Evolutionary conservation across 768 basidiomycete species (phyloP), one percentile per base, ranked within the genome.

Genomic region (Agaricus sinodeliciosus): DNA sequence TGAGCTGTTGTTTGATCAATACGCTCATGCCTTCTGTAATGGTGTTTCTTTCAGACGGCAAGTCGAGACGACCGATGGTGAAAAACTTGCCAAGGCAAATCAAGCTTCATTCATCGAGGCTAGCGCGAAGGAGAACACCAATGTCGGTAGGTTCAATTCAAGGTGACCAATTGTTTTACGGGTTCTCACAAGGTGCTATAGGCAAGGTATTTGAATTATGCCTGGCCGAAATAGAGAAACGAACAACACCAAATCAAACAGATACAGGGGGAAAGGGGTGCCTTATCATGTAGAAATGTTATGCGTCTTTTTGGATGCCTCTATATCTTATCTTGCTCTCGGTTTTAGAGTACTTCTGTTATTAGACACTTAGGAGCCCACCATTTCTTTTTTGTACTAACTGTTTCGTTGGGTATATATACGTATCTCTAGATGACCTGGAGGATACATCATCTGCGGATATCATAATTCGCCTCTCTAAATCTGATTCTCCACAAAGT

Each of bases 21-120:
- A 58, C 57, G 40, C 56, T 54, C 56, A 54, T 16, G 39, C 22
- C 45, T 55, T 53, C 45, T 50, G 42, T 49, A n/a, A 64, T 69
- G 26, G 59, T 41, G 13, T 44, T 28, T 27, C 12, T 12, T 48
- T 55, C 47, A 80, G 72, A 59, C 86, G 90, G 65, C 87, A 90
- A 71, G 90, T 94, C 6, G 76, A 80, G 50, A 67, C 78, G 0
- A 67, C 74, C n/a, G 89, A 92, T 61, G 92, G 85, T 11, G 74
- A 89, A 67, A 77, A 79, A 51, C 72, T 95, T 39, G 93, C 91
- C 9, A 76, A 78, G 59, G 73, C 73, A 55, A 81, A 84, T 60
- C 78, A 82, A 37, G 84, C 90, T 7, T 87, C 85, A 3, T 94
- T 84, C 74, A 76, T 94, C 40, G 94, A 95, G 70, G 90, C 90